Base-by-base conservation (phyloP, 257 asterid species). In the Buddleja alternifolia region DNA sequence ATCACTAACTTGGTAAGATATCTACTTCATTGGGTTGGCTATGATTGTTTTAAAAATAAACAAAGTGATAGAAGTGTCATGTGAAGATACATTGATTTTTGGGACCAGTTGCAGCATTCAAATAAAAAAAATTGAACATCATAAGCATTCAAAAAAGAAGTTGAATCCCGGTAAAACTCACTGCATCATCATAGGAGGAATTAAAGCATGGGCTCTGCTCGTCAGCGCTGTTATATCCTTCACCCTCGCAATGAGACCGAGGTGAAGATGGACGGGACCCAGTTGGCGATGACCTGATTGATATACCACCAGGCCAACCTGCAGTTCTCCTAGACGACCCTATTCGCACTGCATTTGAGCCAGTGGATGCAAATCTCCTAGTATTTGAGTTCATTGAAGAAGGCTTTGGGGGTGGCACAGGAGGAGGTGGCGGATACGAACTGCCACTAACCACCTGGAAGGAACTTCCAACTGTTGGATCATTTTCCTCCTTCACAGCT, bases 241-340 rank as follows among this genome's bases (percentile, higher is more conserved):
- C 99, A 77, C 78, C 88, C 68, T 94, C 98, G 59, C 92, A 80
- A 76, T 89, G 96, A 48, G 97, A 83, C 21, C 97, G 90, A 21
- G 99, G 99, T 44, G 99, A 94, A 63, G 99, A 92, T 68, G 99
- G 97, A 24, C 82, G 95, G 34, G 99, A 94, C 58, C 84, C 96
- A 63, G 87, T 84, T 40, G 99, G 97, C 20, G 97, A 89, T 74
- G 96, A 83, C 82, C 93, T 82, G 71, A 63, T 74, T 45, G 93
- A 78, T 48, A 88, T 83, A 80, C 88, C 84, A 80, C 88, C 81
- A 63, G 93, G 83, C 88, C 95, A 79, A 63, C 82, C 82, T 20
- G 87, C 48, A 61, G 83, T 46, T 81, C 96, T 84, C 77, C 97
- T 77, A 64, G 90, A 85, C 41, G 97, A 64, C 69, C 92, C 97